Evolutionary conservation across 495 filamentous ascomycete genomes (phyloP), one percentile per base, ranked within the genome.

Genomic region (Neurospora sp.): DNA sequence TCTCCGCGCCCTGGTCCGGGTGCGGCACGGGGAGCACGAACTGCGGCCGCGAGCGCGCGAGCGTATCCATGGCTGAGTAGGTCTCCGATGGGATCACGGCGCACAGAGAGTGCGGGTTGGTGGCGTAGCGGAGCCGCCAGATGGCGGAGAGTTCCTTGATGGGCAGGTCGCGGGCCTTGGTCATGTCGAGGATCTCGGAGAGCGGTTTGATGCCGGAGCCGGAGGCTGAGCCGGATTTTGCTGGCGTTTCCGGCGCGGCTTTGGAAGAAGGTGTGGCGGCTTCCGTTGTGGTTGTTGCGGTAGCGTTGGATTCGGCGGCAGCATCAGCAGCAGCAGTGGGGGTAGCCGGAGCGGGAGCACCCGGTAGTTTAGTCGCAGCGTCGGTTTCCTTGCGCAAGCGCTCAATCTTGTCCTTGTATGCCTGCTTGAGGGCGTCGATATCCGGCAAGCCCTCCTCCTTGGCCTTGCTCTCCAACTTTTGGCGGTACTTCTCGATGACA

Each of bases 21-120:
- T 92, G 92, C 3, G 94, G 96, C 5, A 98, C 87, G 0, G 96
- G 96, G 0, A 98, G 88, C 72, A 98, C 90, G 85, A 98, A 99
- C 75, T 93, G 90, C 11, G 96, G 96, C 83, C 93, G 88, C 37
- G 85, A 82, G 71, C 88, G 88, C 14, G 93, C 96, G 3, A 89
- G 88, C 1, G 82, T 73, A 54, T 88, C 87, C 74, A 98, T 92
- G 39, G 85, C 83, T 39, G 79, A 70, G 86, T 92, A 98, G 10
- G 90, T 94, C 3, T 86, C 80, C 0, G 89, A 76, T 0, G 93
- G 93, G 74, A 99, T 90, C 27, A 88, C 86, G 31, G 94, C 96
- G 84, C 92, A 94, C 6, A 99, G 89, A 38, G 92, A 92, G 75
- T 87, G 82, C 0, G 89, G 80, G 73, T 90, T 88, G 3, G 84